Evolutionary conservation across 805 yeast genomes (phyloP), one percentile per base, ranked within the genome.

Genomic region (Ogataea pilisensis): DNA sequence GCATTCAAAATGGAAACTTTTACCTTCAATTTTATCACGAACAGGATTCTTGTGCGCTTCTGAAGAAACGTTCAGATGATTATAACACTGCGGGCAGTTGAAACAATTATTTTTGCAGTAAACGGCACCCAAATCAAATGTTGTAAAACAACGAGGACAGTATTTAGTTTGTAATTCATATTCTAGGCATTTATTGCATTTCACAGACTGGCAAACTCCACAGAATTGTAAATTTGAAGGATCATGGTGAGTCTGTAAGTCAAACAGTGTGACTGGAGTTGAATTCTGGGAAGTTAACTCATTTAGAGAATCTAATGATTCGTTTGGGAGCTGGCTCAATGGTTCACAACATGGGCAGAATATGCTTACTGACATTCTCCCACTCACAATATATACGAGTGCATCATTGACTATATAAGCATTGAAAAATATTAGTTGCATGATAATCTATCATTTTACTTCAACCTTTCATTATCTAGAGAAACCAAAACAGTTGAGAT

Each of bases 1-100:
- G 51, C 80, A 75, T 12, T 45, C 47, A 39, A 74, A 70, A 7
- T 37, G 39, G 43, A 73, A 73, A 2, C 56, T 39, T 46, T 70
- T 72, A 13, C 59, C 57, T 16, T 43, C 45, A 13, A 46, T 43
- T 20, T 43, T 48, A 12, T 37, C 46, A 7, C 11, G 19, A 8
- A 30, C 14, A 17, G 37, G 41, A 18, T 35, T 39, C 16, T 33
- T 30, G 26, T 46, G 38, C 47, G 54, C 35, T 30, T 45, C 34
- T 1, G 57, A 42, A 18, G 40, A 45, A 3, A 58, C 47, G 1
- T 35, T 38, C 16, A 62, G 37, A 33, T 46, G 42, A 3, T 39
- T 33, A 6, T 30, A 30, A 37, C 70, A 65, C 2, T 28, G 14
- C 1, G 72, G 70, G 43, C 72, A 67, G 5, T 26, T 42, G 43